Percentiles rank a stretch among this genome's conserved stretches.
phyloP scores from a whole-genome alignment of 2,329 filamentous ascomycete species.

The Scedosporium boydii region DNA sequence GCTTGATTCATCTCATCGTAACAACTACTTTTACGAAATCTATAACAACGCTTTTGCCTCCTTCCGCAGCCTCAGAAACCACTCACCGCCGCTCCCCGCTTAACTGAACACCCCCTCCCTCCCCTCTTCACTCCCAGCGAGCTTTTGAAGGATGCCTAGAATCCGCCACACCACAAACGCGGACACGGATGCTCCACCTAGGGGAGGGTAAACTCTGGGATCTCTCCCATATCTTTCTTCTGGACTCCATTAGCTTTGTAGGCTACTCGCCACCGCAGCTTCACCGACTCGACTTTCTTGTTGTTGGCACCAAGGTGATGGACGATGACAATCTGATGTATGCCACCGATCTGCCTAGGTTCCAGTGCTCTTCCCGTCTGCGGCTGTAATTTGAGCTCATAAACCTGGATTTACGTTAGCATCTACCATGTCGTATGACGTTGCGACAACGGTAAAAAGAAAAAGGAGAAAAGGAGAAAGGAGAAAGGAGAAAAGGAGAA shows the following conservation, averaged over 20 bases:
- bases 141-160: background rate
- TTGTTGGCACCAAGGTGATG: conserved; percentile 59
- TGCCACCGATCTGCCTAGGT: conserved; percentile 63
- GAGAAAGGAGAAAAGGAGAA: background rate
- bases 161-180: background rate
- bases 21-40: background rate
- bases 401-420: conserved; percentile 46
- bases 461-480: background rate
- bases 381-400: conserved; percentile 70
- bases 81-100: no score
- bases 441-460: no score
- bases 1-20: background rate
- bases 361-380: conserved; percentile 71
- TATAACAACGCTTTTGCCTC: background rate
- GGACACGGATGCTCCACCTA: conserved; percentile 23
- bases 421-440: conserved; percentile 3
- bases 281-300: conserved; percentile 67
- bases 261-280: conserved; percentile 80
- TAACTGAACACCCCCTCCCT: background rate
- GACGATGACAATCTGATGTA: conserved; percentile 73
- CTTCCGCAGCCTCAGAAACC: background rate
- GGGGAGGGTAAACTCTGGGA: conserved; percentile 67
- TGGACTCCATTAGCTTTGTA: conserved; percentile 61
- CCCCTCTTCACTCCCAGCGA: background rate
- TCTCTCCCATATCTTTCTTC: conserved; percentile 76